Evolutionary conservation across 2,329 filamentous ascomycete genomes (phyloP), one percentile per base, ranked within the genome.

Genomic region (Coleophoma eucalyptorum): DNA sequence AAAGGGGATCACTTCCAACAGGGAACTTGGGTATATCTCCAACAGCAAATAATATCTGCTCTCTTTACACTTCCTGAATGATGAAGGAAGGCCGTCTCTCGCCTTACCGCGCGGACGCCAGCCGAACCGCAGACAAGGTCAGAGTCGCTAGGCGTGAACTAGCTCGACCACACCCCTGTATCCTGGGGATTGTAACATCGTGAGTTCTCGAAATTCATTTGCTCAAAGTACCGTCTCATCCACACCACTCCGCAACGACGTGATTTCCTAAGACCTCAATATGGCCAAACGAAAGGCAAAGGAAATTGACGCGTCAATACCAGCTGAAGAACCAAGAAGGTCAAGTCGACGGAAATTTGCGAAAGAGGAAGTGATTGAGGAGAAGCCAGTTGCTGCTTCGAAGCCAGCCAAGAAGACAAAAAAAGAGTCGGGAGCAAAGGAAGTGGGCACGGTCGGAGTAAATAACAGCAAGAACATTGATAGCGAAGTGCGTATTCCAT

Each of bases 271-370:
- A 26, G 3, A 26, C 26, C 6, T 26, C 26, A 50, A 19, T 6
- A 62, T 64, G 63, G 53, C 52, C 11, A 65, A 65, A 55, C 50
- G 62, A 48, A 65, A 64, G 50, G 56, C 55, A 37, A 57, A 57
- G 46, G 53, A 63, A 11, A 12, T 56, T 21, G 58, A 38, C 15
- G 48, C 42, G n/a, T 49, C 16, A 15, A 40, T 37, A 33, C 13
- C 26, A 13, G 15, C 19, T 11, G 55, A 56, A 15, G 52, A 56
- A 44, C 58, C 58, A 31, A 56, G 63, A 50, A 49, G 62, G 47
- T 61, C 62, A 6, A 59, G 56, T 53, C 59, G 62, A 11, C 51
- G 53, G 32, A 54, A 54, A 43, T 44, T 51, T 26, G 50, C 42
- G 8, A 43, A 48, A 37, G 54, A 53, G 43, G 41, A 54, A 21